Base-by-base conservation (phyloP, 495 filamentous ascomycete species). In the Patellaria atrata region DNA sequence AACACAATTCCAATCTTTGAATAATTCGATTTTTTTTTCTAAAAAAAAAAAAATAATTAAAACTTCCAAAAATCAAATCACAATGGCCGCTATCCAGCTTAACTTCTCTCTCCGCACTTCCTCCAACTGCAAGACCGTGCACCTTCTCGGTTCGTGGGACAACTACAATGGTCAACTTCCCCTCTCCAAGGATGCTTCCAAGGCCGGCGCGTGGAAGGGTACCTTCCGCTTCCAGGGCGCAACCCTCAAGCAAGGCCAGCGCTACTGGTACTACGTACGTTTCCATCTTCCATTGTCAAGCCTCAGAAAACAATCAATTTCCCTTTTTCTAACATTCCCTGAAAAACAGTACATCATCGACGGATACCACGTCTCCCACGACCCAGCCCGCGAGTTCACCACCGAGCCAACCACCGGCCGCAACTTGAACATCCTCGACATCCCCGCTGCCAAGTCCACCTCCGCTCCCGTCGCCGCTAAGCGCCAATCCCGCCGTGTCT, bases 141-240 rank as follows among this genome's bases (percentile, higher is more conserved):
- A 96, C 57, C 70, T 97, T 41, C 75, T 94, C 54, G 89, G 89
- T 54, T 94, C 89, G 42, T 97, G 89, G 89, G 91, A 97, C 68
- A 81, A 82, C 67, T 97, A 97, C 72, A 61, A 63, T 39, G 82
- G 84, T 44, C 87, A 94, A 57, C 77, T 92, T 53, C 85, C 85
- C 37, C 75, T 94, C 49, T 80, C 83, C 55, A 80, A 81, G 62
- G 83, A 93, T 44, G 68, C 77, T 38, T 73, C 67, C 61, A 91
- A 83, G 70, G 67, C 70, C 43, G 86, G 80, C 51, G 73, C 76
- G 37, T 94, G 91, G 81, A 77, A 82, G 50, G 91, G 89, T 55
- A 91, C 83, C 54, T 94, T 97, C 70, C 75, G 81, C 61, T 93
- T 97, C 66, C 83, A 87, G 63, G 77, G 75, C 55, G 61, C 72